Evolutionary conservation across 1,284 basidiomycete genomes (phyloP).

Genomic region (Mycena citricolor): DNA sequence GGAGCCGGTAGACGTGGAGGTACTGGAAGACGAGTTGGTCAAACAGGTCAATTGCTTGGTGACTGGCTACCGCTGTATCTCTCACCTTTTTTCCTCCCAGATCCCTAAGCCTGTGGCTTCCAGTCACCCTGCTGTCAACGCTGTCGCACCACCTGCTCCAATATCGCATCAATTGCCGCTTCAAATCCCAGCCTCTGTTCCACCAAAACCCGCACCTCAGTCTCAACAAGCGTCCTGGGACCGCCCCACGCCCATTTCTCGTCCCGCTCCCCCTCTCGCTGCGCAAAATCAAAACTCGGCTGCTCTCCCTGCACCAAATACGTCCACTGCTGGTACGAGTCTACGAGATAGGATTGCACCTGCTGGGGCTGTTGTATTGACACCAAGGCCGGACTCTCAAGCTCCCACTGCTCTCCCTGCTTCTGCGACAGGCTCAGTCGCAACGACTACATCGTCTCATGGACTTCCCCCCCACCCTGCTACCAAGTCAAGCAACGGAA

Average conservation of each 20-base stretch:
- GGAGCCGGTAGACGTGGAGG: no score
- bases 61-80: no score
- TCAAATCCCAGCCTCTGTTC: no score
- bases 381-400: slow-evolving; percentile 1
- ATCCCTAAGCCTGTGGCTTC: no score
- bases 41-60: no score
- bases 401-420: slow-evolving; percentile 3
- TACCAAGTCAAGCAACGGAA: slow-evolving; percentile 2
- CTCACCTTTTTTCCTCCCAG: no score
- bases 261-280: not conserved
- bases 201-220: not conserved
- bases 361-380: slow-evolving; percentile 1
- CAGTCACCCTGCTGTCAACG: no score
- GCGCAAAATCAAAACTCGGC: not conserved
- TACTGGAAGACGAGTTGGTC: no score
- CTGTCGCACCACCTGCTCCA: no score
- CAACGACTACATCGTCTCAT: no score
- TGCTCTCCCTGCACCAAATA: not conserved
- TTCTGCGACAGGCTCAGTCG: not conserved
- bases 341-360: slow-evolving; percentile 21
- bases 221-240: slow-evolving; percentile 14
- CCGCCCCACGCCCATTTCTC: slow-evolving; percentile 4
- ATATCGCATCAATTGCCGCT: no score
- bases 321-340: slow-evolving; percentile 2
- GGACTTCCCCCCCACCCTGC: slow-evolving; percentile 6